Percentiles rank a stretch among this genome's conserved stretches.
Conservation (phyloP, 805 yeast genomes). For the Ogataea allantospora region DNA sequence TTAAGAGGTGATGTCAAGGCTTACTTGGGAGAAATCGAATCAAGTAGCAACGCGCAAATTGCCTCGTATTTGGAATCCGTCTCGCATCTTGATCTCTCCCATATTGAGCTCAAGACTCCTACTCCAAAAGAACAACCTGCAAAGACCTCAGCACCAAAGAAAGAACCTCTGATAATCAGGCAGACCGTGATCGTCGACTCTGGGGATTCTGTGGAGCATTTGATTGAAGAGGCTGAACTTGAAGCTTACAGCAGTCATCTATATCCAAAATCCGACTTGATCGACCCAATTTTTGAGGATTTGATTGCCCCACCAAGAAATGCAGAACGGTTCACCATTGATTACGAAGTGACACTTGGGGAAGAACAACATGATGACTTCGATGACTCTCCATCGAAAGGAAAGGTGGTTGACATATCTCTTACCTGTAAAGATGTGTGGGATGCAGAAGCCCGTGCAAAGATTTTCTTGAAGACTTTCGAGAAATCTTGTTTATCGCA, state of each 20-base stretch:
- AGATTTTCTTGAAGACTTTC: conserved; percentile 28
- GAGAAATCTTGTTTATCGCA: too few relatives aligned
- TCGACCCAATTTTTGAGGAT: conserved; percentile 61
- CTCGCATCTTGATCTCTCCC: conserved; percentile 68
- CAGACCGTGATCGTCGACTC: conserved; percentile 33
- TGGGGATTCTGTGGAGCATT: conserved; percentile 27
- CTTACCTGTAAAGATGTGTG: conserved; percentile 39
- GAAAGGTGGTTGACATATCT: too few relatives aligned
- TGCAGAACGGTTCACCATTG: conserved; percentile 41
- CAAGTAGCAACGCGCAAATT: conserved; percentile 51
- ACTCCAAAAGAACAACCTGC: conserved; percentile 16
- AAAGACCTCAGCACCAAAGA: conserved; percentile 28
- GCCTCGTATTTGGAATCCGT: conserved; percentile 54
- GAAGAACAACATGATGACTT: neutral
- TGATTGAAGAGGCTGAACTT: conserved; percentile 43
- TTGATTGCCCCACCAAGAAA: conserved; percentile 46
- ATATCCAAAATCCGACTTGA: conserved; percentile 41
- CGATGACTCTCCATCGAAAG: neutral
- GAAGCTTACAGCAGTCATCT: conserved; percentile 40
- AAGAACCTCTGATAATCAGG: conserved; percentile 35
- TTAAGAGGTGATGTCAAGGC: conserved; percentile 92
- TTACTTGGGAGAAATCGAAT: conserved; percentile 67
- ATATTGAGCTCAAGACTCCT: conserved; percentile 47
- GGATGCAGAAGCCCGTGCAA: conserved; percentile 48
- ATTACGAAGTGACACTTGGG: conserved; percentile 26